These are phyloP conservation scores for Globisporangium camurandrum DNA, from an alignment of 352 stramenopile species.

Conservation along the genomic window DNA sequence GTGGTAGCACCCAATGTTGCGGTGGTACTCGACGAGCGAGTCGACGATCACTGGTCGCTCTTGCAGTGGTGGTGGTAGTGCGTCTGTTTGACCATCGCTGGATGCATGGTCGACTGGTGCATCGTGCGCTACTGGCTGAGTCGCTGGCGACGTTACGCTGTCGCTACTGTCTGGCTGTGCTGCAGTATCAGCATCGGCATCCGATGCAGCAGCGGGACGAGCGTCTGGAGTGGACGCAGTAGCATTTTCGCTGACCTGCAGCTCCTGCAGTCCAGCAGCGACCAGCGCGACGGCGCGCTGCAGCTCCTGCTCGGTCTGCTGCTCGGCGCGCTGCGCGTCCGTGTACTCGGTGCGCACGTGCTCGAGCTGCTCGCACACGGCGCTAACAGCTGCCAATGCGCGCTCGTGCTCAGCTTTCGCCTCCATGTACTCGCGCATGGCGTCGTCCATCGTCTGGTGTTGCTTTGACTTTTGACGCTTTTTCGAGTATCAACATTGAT, in stretches of 20 bases:
- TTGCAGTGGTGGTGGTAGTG: constrained; percentile 1
- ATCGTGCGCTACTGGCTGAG: neutral
- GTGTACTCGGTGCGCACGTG: constrained; percentile 20
- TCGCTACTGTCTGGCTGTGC: neutral
- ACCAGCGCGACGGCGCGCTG: constrained; percentile 4
- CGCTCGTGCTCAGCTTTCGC: constrained; percentile 34
- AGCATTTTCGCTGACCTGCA: constrained; percentile 4
- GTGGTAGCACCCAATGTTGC: constrained; percentile 79
- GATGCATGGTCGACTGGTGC: neutral
- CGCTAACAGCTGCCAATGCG: constrained; percentile 20
- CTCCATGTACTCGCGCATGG: constrained; percentile 26
- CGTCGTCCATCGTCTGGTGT: constrained; percentile 4
- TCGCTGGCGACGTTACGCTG: neutral
- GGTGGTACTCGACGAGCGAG: constrained; percentile 65
- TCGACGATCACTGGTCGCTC: constrained; percentile 15
- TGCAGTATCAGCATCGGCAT: constrained; percentile 9
- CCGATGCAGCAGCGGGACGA: constrained; percentile 6
- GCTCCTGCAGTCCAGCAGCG: constrained; percentile 1
- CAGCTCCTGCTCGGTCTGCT: constrained; percentile 7
- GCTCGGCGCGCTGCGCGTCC: constrained; percentile 17
- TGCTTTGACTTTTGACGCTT: neutral
- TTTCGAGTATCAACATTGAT: too few relatives aligned
- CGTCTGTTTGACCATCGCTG: neutral
- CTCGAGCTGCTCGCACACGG: constrained; percentile 16
- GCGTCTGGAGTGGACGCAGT: neutral